Base-by-base conservation (phyloP, 192 early-diverging fungal genomes). In the Coemansia sp. region DNA sequence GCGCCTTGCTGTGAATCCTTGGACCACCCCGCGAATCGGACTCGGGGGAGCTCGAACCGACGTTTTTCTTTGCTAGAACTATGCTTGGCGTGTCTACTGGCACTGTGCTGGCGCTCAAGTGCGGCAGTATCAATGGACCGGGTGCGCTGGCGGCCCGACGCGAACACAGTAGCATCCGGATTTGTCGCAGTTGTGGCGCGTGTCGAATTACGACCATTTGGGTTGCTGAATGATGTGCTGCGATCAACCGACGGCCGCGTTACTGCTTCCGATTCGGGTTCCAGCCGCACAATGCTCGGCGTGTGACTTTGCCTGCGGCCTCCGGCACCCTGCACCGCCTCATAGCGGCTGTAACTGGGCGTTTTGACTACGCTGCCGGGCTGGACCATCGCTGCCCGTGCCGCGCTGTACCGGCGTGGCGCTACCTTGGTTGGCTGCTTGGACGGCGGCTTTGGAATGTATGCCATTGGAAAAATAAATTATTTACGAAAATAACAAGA, bases 371-470 rank as follows among this genome's bases (percentile, higher is more conserved):
- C 43, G 19, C 19, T 44, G 43, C 7, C 43, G 19, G 19, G 7
- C 16, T 44, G 43, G 19, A 7, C 43, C 19, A 2, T 30, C 51
- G 31, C 21, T 18, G 32, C 31, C 22, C 10, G 35, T 19, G 32
- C 53, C 31, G 16, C n/a, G 21, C 11, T 54, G 19, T 23, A 33
- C 24, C 18, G 53, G 21, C 53, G 53, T n/a, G 4, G 16, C 6
- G 43, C 18, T 19, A n/a, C 7, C 19, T 21, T n/a, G 1, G 19
- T 21, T n/a, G 8, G 21, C 29, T 32, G 29, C 51, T 53, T 53
- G n/a, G 18, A 12, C 19, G 19, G 8, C 22, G 61, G 57, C 33
- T 62, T 54, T 55, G 68, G 68, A 19, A 64, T 71, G 48, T 71
- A 71, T 18, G 56, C 48, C 68, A 71, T 64, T 33, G 45, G 11